Evolutionary conservation across 2,329 filamentous ascomycete genomes (phyloP).

Genomic region (Paracamarosporium sp.): DNA sequence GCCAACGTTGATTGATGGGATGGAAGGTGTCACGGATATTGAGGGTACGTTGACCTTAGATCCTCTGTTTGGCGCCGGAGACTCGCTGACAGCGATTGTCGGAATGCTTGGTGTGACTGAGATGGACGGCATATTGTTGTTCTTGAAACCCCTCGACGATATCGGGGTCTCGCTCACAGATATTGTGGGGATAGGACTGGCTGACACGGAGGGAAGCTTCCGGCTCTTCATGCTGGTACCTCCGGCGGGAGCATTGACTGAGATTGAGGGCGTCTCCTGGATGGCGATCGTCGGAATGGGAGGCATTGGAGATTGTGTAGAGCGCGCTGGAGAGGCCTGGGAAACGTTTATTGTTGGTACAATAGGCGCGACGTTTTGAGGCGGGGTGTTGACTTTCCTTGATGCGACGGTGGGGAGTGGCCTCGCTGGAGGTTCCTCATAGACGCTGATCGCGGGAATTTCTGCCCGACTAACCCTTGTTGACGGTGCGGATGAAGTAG

Average conservation of each 20-base stretch:
- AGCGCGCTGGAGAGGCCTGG: conserved; percentile 44
- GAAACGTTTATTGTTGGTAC: conserved; percentile 59
- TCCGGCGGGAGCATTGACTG: conserved; percentile 23
- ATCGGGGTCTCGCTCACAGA: conserved; percentile 5
- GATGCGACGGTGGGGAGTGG: conserved; percentile 31
- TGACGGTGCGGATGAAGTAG: conserved; percentile 22
- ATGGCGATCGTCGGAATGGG: conserved; percentile 30
- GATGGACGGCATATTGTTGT: conserved; percentile 14
- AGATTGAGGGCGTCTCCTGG: conserved; percentile 34
- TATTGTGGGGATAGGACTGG: conserved; percentile 9
- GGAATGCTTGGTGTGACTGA: conserved; percentile 24
- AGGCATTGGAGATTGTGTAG: conserved; percentile 34
- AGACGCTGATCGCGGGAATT: conserved; percentile 30
- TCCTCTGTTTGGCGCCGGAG: conserved; percentile 12
- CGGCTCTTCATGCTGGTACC: conserved; percentile 20
- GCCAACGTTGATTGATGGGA: conserved; percentile 38
- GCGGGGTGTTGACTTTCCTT: conserved; percentile 37
- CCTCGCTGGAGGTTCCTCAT: conserved; percentile 36
- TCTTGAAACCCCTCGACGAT: conserved; percentile 9
- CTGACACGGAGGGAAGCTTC: conserved; percentile 19
- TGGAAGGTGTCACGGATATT: conserved; percentile 28
- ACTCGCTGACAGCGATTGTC: conserved; percentile 25
- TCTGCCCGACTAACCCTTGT: conserved; percentile 25
- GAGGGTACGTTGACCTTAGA: conserved; percentile 27
- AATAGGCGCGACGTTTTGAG: conserved; percentile 25